Conservation (phyloP, 768 basidiomycete genomes). For the Phaeotremella skinneri region DNA sequence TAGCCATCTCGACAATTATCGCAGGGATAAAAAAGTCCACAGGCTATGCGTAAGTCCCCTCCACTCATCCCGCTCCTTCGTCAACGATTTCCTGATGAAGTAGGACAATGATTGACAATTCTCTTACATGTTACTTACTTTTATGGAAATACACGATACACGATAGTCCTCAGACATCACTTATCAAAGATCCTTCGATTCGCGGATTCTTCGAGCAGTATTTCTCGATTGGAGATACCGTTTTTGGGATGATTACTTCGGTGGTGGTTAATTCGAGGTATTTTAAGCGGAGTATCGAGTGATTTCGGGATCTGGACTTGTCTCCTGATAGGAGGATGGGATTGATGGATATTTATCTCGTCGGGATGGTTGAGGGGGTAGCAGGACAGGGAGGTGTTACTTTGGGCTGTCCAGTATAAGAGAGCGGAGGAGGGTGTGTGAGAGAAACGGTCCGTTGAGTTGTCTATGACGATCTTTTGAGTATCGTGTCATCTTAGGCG, state of each 20-base stretch:
- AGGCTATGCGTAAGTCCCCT: conserved; percentile 37
- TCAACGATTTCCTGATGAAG: background rate
- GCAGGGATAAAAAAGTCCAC: conserved; percentile 40
- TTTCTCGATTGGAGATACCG: conserved; percentile 39
- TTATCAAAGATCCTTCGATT: conserved; percentile 34
- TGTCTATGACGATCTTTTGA: too few relatives aligned
- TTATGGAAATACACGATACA: background rate
- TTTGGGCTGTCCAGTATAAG: too few relatives aligned
- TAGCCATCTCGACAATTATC: conserved; percentile 41
- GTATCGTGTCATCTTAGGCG: too few relatives aligned
- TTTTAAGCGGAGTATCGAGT: conserved; percentile 26
- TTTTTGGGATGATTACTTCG: conserved; percentile 33
- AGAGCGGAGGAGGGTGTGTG: too few relatives aligned
- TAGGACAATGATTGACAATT: background rate
- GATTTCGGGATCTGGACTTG: background rate
- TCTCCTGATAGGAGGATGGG: background rate
- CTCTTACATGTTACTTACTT: background rate
- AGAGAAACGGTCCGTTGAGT: too few relatives aligned
- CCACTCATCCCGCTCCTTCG: background rate
- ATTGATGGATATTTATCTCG: background rate
- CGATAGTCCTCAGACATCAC: conserved; percentile 24
- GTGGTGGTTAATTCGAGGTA: conserved; percentile 43
- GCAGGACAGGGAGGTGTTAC: background rate
- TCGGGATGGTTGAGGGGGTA: background rate
- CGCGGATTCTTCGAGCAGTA: conserved; percentile 38